Conservation (phyloP, 2,329 filamentous ascomycete genomes). For the Penicillium brasilianum region DNA sequence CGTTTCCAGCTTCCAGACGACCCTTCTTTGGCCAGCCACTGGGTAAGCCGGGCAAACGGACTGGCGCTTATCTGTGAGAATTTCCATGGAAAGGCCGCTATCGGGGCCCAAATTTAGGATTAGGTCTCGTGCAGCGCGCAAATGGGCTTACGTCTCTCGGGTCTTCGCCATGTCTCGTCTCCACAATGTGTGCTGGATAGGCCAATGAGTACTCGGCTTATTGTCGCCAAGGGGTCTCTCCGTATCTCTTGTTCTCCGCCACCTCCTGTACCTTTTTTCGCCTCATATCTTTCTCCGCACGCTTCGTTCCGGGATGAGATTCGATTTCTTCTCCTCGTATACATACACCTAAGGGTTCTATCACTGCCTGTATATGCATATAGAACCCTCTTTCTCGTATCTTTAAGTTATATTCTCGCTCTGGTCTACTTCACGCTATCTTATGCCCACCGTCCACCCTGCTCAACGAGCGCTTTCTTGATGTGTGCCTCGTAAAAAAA, state of each 20-base stretch:
- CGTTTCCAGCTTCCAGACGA: neutral
- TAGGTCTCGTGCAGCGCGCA: neutral
- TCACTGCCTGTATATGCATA: conserved; percentile 8
- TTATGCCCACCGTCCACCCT: neutral
- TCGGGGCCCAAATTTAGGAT: neutral
- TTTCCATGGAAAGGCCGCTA: neutral
- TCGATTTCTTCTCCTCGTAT: conserved; percentile 11
- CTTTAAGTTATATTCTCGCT: neutral
- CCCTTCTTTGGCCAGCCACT: too few relatives aligned
- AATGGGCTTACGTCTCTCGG: neutral
- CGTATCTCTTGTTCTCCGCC: conserved; percentile 23
- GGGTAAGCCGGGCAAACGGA: neutral
- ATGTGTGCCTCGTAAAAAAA: neutral
- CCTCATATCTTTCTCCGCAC: conserved; percentile 12
- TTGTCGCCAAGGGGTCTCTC: conserved; percentile 11
- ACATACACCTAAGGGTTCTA: conserved; percentile 7
- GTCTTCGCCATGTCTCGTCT: neutral
- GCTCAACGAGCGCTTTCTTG: neutral
- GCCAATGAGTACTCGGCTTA: conserved; percentile 8
- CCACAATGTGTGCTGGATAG: neutral
- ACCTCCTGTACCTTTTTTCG: conserved; percentile 26
- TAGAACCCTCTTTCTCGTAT: neutral
- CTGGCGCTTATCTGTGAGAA: neutral
- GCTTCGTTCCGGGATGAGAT: neutral
- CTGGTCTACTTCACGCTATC: neutral